Conservation (phyloP, 2,329 filamentous ascomycete genomes). For the Epichloe festucae region DNA sequence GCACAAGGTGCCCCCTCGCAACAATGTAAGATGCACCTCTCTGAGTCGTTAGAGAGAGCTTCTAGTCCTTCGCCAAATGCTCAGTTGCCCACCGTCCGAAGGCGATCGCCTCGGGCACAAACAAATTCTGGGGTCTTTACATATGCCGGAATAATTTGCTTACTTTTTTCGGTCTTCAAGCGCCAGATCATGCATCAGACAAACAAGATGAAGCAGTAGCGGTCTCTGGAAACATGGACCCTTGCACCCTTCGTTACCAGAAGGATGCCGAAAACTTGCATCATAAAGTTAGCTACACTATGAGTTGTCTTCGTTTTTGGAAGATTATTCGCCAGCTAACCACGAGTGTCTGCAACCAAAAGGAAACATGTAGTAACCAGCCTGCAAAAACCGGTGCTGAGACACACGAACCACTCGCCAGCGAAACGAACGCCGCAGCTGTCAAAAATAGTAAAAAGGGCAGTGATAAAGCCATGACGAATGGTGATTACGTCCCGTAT, state of each 20-base stretch:
- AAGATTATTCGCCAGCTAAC: background rate
- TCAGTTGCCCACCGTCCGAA: too few relatives aligned
- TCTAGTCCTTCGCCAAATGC: too few relatives aligned
- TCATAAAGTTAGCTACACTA: background rate
- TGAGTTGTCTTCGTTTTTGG: background rate
- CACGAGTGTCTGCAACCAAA: background rate
- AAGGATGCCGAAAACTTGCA: too few relatives aligned
- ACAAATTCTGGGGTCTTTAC: too few relatives aligned
- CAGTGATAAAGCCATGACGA: background rate
- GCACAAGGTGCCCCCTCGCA: background rate
- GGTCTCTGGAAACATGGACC: too few relatives aligned
- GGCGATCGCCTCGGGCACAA: too few relatives aligned
- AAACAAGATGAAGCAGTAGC: too few relatives aligned
- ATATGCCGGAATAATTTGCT: too few relatives aligned
- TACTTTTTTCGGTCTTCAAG: background rate
- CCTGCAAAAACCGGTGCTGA: background rate
- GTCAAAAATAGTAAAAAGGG: background rate
- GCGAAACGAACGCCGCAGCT: background rate
- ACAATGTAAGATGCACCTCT: background rate
- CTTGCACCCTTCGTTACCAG: too few relatives aligned
- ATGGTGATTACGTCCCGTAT: constrained; percentile 12
- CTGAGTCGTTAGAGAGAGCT: too few relatives aligned
- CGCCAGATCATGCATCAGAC: background rate
- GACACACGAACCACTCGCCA: background rate
- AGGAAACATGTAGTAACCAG: background rate